A percentile compares a stretch with the other conserved stretches of the same genome.
phyloP scores from a whole-genome alignment of 306 rosid species.

The Albizia julibrissin region DNA sequence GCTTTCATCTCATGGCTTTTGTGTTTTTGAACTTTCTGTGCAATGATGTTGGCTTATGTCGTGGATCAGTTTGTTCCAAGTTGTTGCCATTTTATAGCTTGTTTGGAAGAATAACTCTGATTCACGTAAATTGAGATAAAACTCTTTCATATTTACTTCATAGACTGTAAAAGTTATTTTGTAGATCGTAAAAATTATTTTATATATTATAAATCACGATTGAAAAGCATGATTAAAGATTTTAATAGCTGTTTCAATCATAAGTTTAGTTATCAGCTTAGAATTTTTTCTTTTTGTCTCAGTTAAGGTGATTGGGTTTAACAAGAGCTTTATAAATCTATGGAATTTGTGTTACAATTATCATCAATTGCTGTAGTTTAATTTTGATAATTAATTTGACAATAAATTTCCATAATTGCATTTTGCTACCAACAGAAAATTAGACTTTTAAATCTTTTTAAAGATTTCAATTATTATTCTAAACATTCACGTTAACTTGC shows the following conservation, averaged over 20 bases:
- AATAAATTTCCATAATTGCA: not conserved
- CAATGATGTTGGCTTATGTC: not conserved
- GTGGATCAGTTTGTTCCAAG: not conserved
- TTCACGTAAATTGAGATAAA: too few species aligned
- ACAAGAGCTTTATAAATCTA: not conserved
- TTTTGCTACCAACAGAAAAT: not conserved
- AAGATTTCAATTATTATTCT: too few species aligned
- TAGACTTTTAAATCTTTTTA: too few species aligned
- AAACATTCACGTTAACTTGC: too few species aligned
- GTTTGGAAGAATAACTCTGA: too few species aligned
- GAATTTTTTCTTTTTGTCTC: not conserved
- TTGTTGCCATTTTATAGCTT: not conserved
- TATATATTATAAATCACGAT: too few species aligned
- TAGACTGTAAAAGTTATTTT: too few species aligned
- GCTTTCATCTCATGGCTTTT: conserved; percentile 32
- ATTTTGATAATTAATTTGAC: not conserved
- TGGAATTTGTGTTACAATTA: not conserved
- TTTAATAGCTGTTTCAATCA: too few species aligned
- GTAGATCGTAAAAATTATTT: too few species aligned
- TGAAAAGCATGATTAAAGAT: too few species aligned
- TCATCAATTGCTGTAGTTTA: not conserved
- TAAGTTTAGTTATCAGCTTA: too few species aligned
- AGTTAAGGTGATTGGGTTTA: not conserved
- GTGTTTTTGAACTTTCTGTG: not conserved
- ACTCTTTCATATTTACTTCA: too few species aligned